Conservation (phyloP, 2,329 filamentous ascomycete genomes). For the Alternaria sp. region DNA sequence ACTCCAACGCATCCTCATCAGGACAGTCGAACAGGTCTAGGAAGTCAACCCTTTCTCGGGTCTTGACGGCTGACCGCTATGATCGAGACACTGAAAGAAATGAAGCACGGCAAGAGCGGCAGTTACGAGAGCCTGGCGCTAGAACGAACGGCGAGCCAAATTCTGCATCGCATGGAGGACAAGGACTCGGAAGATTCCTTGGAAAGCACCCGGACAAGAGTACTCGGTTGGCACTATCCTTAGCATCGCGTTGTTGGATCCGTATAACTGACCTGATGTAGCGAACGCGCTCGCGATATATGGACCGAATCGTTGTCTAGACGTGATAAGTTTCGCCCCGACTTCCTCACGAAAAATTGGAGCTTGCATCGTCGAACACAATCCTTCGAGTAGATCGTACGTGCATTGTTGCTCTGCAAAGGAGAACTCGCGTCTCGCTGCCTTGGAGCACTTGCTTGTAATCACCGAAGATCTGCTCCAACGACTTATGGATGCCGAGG, state of each 20-base stretch:
- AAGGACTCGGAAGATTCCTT: conserved; percentile 45
- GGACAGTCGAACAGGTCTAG: conserved; percentile 15
- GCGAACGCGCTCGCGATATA: conserved; percentile 50
- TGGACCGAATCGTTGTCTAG: conserved; percentile 46
- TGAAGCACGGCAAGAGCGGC: conserved; percentile 45
- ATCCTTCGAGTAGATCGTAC: conserved; percentile 45
- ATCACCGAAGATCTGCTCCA: conserved; percentile 49
- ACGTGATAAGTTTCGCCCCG: conserved; percentile 48
- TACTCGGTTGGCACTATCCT: conserved; percentile 35
- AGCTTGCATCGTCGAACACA: conserved; percentile 51
- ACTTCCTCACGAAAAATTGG: conserved; percentile 46
- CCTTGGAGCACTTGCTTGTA: conserved; percentile 47
- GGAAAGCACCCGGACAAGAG: conserved; percentile 44
- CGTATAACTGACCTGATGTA: conserved; percentile 12
- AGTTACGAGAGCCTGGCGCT: conserved; percentile 41
- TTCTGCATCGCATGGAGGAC: conserved; percentile 47
- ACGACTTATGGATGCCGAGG: conserved; percentile 44
- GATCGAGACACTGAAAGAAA: conserved; percentile 47
- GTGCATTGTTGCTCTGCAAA: conserved; percentile 47
- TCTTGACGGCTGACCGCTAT: conserved; percentile 28
- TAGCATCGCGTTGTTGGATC: not conserved
- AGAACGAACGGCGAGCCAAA: conserved; percentile 43
- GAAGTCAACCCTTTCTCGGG: conserved; percentile 15
- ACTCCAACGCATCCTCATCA: conserved; percentile 16
- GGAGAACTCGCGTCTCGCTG: conserved; percentile 42